These are phyloP conservation scores for Inonotus hispidus DNA, from an alignment of 1,284 basidiomycete genomes.

Conservation along the genomic window DNA sequence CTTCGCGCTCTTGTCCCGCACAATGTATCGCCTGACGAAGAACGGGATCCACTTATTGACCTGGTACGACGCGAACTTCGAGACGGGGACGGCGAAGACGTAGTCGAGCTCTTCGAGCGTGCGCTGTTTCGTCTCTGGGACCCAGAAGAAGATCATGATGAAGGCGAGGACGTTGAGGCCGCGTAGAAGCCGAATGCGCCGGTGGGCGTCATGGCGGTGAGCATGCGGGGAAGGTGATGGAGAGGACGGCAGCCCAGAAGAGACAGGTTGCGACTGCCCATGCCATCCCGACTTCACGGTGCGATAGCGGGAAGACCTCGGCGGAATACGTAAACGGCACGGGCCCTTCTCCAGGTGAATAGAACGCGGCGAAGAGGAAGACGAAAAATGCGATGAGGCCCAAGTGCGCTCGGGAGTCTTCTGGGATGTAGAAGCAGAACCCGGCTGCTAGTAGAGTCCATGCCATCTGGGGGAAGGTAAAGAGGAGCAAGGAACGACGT, in stretches of 20 bases:
- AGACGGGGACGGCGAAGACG: conserved; percentile 59
- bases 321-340: conserved; percentile 65
- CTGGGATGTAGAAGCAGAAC: conserved; percentile 48
- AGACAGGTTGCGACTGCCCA: conserved; percentile 51
- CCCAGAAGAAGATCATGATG: conserved; percentile 43
- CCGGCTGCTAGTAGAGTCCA: conserved; percentile 58
- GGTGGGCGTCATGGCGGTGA: conserved; percentile 37
- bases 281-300: conserved; percentile 45
- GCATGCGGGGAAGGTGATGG: conserved; percentile 57
- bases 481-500: conserved; percentile 52
- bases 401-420: conserved; percentile 32
- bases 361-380: conserved; percentile 53
- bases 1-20: conserved; percentile 38
- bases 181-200: conserved; percentile 53
- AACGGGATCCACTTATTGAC: conserved; percentile 49
- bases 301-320: conserved; percentile 59
- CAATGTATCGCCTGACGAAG: conserved; percentile 53
- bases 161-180: conserved; percentile 48
- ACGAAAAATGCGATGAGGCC: conserved; percentile 51
- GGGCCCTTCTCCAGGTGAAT: conserved; percentile 64
- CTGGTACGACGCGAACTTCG: conserved; percentile 52
- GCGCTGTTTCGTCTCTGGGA: conserved; percentile 62
- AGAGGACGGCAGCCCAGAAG: conserved; percentile 50
- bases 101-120: conserved; percentile 59
- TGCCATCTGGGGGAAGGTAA: conserved; percentile 57